phyloP scores from a whole-genome alignment of 306 rosid species.

The Albizia julibrissin region DNA sequence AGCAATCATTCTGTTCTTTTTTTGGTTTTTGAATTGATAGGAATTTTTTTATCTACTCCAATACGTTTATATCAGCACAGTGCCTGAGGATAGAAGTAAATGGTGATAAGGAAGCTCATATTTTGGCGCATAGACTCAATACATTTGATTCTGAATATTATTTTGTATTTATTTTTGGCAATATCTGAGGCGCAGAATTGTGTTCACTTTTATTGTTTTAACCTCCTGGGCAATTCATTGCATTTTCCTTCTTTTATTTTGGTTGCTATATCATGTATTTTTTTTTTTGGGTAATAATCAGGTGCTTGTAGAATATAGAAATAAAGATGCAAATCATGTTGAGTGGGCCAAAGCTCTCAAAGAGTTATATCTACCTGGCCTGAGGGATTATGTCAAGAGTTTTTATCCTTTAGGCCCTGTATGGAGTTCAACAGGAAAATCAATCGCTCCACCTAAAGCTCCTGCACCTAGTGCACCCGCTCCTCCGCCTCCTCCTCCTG shows the following conservation, averaged over 20 bases:
- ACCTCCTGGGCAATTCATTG: slow-evolving; percentile 19
- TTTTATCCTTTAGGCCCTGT: slow-evolving; percentile 87
- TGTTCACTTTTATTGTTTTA: not conserved
- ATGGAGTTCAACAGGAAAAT: slow-evolving; percentile 82
- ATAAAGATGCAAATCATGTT: slow-evolving; percentile 88
- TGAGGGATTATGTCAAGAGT: slow-evolving; percentile 89
- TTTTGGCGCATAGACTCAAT: slow-evolving; percentile 6
- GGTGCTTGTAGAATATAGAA: slow-evolving; percentile 90
- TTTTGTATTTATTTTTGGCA: slow-evolving; percentile 5
- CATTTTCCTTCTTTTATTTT: slow-evolving; percentile 13
- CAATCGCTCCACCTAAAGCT: slow-evolving; percentile 61
- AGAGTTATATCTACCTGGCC: slow-evolving; percentile 90
- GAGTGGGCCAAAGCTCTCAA: slow-evolving; percentile 98
- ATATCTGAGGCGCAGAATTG: not conserved
- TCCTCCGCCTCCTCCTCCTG: slow-evolving; percentile 87
- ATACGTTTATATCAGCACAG: slow-evolving; percentile 2
- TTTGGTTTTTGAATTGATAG: not conserved
- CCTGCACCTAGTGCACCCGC: slow-evolving; percentile 63
- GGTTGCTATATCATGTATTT: not conserved
- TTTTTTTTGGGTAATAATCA: slow-evolving; percentile 39
- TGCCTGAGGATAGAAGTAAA: slow-evolving; percentile 29
- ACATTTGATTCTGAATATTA: slow-evolving; percentile 16
- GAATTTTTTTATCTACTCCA: slow-evolving; percentile 7
- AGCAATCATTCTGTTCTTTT: not conserved
- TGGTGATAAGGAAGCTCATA: slow-evolving; percentile 21